Percentiles rank a stretch among this genome's conserved stretches.
These are phyloP conservation scores for Lachnellula occidentalis DNA, from an alignment of 2,329 filamentous ascomycete species.

Conservation along the genomic window DNA sequence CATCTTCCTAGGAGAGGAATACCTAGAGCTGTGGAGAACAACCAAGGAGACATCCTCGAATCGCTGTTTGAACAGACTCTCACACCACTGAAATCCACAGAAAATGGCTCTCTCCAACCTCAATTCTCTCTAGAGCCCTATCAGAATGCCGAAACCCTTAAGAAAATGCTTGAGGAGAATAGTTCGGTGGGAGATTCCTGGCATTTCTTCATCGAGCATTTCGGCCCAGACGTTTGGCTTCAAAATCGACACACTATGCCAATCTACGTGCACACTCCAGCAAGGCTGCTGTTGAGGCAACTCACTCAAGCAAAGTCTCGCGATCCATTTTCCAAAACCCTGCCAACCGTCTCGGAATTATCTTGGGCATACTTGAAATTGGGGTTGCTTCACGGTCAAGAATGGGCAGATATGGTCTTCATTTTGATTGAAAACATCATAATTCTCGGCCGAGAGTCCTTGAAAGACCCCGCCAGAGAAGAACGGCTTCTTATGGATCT, in stretches of 20 bases:
- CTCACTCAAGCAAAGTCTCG: constrained; percentile 20
- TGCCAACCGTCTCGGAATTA: constrained; percentile 28
- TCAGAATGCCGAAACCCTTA: constrained; percentile 23
- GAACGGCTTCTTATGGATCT: constrained; percentile 22
- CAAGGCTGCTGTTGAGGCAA: constrained; percentile 15
- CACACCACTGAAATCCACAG: constrained; percentile 6
- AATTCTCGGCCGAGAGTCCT: constrained; percentile 1
- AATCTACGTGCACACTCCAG: constrained; percentile 13
- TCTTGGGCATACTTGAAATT: constrained; percentile 21
- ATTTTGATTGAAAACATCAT: constrained; percentile 20
- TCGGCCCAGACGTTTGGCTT: constrained; percentile 23
- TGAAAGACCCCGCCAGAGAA: constrained; percentile 3
- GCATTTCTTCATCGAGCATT: constrained; percentile 29
- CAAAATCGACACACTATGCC: constrained; percentile 14
- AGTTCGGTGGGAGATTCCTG: constrained; percentile 22
- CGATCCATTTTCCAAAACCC: constrained; percentile 15
- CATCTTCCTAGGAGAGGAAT: constrained; percentile 3
- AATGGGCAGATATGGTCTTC: constrained; percentile 26
- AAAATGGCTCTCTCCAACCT: background rate
- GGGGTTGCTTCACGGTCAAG: constrained; percentile 18
- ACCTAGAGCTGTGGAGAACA: background rate
- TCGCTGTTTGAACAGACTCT: constrained; percentile 28
- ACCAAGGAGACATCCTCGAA: constrained; percentile 25
- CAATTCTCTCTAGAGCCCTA: constrained; percentile 22
- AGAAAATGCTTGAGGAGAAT: constrained; percentile 22